These are phyloP conservation scores for Trypanosoma congolense DNA, from an alignment of 208 protist genomes.

Conservation along the genomic window DNA sequence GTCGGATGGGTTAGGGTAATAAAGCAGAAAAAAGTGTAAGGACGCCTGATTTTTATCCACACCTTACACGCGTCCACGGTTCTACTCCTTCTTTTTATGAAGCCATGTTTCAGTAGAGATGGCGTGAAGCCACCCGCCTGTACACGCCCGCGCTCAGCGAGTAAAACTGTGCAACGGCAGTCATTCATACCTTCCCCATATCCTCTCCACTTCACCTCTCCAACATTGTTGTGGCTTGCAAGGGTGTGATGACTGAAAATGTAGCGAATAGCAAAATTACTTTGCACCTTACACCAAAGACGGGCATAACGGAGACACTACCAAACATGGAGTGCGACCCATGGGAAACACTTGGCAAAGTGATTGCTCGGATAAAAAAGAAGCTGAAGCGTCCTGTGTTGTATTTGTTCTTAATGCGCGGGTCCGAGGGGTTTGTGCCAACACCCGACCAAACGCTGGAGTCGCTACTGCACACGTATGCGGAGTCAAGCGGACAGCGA, in stretches of 20 bases:
- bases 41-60: too few relatives aligned
- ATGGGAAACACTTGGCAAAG: conserved; percentile 52
- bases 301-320: conserved; percentile 26
- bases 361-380: conserved; percentile 52
- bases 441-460: conserved; percentile 60
- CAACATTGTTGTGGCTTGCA: conserved; percentile 2
- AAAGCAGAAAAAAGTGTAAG: too few relatives aligned
- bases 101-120: too few relatives aligned
- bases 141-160: too few relatives aligned
- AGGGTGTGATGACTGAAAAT: not conserved
- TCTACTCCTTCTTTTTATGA: too few relatives aligned
- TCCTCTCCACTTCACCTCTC: too few relatives aligned
- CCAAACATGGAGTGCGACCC: conserved; percentile 50
- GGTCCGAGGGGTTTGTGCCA: conserved; percentile 64
- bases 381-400: conserved; percentile 37
- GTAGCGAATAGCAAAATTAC: conserved; percentile 36
- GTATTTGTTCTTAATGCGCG: conserved; percentile 62
- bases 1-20: too few relatives aligned
- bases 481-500: conserved; percentile 27
- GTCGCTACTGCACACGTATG: conserved; percentile 47
- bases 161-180: too few relatives aligned
- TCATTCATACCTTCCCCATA: too few relatives aligned
- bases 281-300: conserved; percentile 34
- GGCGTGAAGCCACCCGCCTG: not conserved
- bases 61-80: too few relatives aligned